Base-by-base conservation (phyloP, 2,329 filamentous ascomycete species). In the Paecilomyces sp. region DNA sequence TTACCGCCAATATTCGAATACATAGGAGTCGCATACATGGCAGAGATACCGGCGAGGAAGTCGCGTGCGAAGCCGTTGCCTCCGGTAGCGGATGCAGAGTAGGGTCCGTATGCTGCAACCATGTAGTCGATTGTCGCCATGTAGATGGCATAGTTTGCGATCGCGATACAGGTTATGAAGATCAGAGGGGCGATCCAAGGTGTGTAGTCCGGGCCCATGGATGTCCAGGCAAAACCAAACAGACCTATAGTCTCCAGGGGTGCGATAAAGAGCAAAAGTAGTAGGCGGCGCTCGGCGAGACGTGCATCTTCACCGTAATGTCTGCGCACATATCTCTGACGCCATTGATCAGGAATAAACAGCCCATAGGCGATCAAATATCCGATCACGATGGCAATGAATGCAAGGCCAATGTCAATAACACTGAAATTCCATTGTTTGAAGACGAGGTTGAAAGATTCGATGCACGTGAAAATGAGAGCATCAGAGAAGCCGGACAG, bases 61-160 rank as follows among this genome's bases (percentile, higher is more conserved):
- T 88, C 86, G 62, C 86, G 79, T 28, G 85, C 80, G 70, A 86
- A 88, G 13, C 85, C 86, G 64, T 88, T 88, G n/a, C 86, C 85
- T 52, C 86, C 86, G 0, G 85, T 88, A 0, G 86, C 86, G 0
- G 84, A 87, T 8, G 86, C 85, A 0, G 85, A 83, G 70, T 86
- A 88, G 0, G 83, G 81, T 0, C 85, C 86, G 66, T 89, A 89
- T 1, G 85, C 85, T 57, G 83, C 85, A 59, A 88, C 84, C 81
- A 87, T 86, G 70, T 88, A 88, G 67, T 88, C 85, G 64, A 88
- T 86, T 1, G 84, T 86, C 7, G 85, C 82, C 80, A 87, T 86
- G 71, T 88, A 87, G 56, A 87, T 86, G 13, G 76, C 73, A 60
- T 80, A 83, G 66, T 88, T 88, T 41, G 86, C 85, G 54, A 88